Evolutionary conservation across 2,329 filamentous ascomycete genomes (phyloP).

Genomic region (Calonectria naviculata): DNA sequence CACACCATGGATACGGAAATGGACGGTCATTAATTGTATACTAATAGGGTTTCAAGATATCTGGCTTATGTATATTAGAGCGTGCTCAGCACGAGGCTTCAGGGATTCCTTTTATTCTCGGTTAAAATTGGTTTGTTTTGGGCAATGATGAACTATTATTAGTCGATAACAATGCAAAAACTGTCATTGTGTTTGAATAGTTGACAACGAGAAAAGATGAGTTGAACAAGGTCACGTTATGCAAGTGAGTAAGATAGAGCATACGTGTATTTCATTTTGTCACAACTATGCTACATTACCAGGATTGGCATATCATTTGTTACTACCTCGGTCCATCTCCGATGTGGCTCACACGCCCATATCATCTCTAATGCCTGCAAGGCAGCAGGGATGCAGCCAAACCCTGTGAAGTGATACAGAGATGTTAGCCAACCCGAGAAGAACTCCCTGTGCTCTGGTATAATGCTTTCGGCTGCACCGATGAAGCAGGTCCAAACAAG

Average conservation of each 20-base stretch:
- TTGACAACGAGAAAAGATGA: background rate
- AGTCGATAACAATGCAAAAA: background rate
- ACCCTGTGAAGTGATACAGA: conserved; percentile 46
- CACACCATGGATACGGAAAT: background rate
- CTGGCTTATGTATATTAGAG: background rate
- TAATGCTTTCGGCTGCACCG: conserved; percentile 50
- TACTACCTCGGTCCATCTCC: conserved; percentile 44
- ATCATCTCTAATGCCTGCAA: conserved; percentile 46
- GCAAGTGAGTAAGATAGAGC: background rate
- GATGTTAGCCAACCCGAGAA: conserved; percentile 44
- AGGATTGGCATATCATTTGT: conserved; percentile 41
- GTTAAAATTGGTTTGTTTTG: background rate
- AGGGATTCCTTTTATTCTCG: background rate
- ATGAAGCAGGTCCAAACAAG: conserved; percentile 56
- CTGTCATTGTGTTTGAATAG: background rate
- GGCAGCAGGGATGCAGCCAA: conserved; percentile 51
- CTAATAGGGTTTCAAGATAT: background rate
- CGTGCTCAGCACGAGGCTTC: background rate
- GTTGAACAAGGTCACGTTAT: background rate
- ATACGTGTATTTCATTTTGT: background rate
- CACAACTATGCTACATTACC: conserved; percentile 36
- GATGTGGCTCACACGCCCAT: conserved; percentile 42
- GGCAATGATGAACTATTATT: background rate
- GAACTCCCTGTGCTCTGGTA: conserved; percentile 48
- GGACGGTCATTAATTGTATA: conserved; percentile 1